Conservation (phyloP, 306 rosid species). For the Dryas alaskensis region DNA sequence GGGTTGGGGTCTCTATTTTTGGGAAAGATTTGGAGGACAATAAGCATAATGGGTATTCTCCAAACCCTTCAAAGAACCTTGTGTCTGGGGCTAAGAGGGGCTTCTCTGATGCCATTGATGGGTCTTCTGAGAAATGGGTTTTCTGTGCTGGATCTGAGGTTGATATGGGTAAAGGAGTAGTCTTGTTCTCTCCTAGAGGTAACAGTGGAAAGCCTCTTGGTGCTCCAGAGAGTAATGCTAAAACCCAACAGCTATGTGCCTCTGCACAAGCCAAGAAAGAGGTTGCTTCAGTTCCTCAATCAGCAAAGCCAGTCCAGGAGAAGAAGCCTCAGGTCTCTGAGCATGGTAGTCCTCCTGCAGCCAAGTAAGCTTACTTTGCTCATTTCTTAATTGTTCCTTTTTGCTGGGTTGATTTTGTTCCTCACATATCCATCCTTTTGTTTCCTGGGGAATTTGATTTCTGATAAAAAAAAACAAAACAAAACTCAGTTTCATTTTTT, state of each 20-base stretch:
- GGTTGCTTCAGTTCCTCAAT: constrained; percentile 40
- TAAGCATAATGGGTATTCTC: constrained; percentile 44
- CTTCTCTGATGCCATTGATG: constrained; percentile 71
- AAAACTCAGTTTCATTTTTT: neutral
- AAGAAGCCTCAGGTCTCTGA: constrained; percentile 56
- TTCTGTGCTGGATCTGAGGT: constrained; percentile 63
- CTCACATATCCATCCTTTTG: neutral
- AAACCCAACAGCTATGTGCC: constrained; percentile 24
- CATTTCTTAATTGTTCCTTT: neutral
- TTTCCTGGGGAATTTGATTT: constrained; percentile 4
- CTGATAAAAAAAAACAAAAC: neutral
- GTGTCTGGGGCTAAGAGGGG: constrained; percentile 78
- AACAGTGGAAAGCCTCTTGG: constrained; percentile 42
- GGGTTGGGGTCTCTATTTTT: constrained; percentile 46
- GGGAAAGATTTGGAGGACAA: constrained; percentile 67
- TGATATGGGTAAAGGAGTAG: constrained; percentile 51
- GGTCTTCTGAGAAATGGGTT: constrained; percentile 63
- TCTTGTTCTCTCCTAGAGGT: constrained; percentile 52
- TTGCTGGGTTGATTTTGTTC: neutral
- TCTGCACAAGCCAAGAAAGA: constrained; percentile 44
- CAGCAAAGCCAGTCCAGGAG: constrained; percentile 49
- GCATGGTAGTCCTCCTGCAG: constrained; percentile 60
- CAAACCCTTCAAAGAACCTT: constrained; percentile 39
- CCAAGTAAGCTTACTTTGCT: constrained; percentile 55
- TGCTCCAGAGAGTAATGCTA: constrained; percentile 35